Base-by-base conservation (phyloP, 495 filamentous ascomycete genomes). In the Aspergillus bridgeri region DNA sequence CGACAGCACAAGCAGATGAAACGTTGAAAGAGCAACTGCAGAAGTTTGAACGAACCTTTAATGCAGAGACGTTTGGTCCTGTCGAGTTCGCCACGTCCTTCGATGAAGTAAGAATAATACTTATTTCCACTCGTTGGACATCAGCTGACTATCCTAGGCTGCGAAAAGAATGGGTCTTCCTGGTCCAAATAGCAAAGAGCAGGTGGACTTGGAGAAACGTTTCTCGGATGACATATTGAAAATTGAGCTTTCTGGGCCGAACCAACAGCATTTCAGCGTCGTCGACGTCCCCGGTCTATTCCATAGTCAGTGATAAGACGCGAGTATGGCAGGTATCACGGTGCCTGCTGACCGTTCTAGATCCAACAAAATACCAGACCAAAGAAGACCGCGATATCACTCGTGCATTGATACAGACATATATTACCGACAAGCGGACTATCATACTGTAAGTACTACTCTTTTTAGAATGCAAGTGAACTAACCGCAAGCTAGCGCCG, bases 251-350 rank as follows among this genome's bases (percentile, higher is more conserved):
- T 75, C 62, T 24, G 80, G 81, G 0, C 80, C 79, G 5, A 48
- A 71, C 1, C 68, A 77, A 20, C 60, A 69, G 19, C 75, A 80
- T 45, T 75, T 85, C 27, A 83, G 71, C 48, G 69, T 84, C 29
- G 69, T 84, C 45, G 81, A 84, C 59, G 71, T 85, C 27, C 81
- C 82, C 4, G 81, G 82, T 0, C 64, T 83, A 13, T 79, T 83
- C 56, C 66, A 73, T 29, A 78, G 73, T 71, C 29, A 38, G 33
- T 15, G 33, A 13, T 56, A n/a, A 11, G 6, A 17, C 15, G 1
- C n/a, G n/a, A n/a, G 8, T 50, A 13, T 38, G 27, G 2, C 23
- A 20, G n/a, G n/a, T n/a, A n/a, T n/a, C n/a, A 17, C 6, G n/a
- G 27, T 49, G 51, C 22, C 13, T 46, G 17, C 9, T 49, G 42